Evolutionary conservation across 495 filamentous ascomycete species (phyloP).

Genomic region (Sabuloglossum arenarium): DNA sequence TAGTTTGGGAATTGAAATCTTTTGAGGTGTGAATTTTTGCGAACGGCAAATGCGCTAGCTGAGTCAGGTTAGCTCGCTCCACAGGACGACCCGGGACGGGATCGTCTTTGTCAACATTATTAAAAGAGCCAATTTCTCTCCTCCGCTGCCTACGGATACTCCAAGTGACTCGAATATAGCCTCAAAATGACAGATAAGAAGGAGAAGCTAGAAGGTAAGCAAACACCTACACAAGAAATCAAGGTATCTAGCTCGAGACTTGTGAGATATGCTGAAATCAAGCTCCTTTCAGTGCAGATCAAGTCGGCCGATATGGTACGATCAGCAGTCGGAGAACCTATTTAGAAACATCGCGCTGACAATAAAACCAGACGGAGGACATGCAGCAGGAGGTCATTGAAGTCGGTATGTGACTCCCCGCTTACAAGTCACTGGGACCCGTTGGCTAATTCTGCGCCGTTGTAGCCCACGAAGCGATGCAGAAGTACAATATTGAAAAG

Average conservation of each 20-base stretch:
- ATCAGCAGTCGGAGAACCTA: not conserved
- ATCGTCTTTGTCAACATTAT: no score
- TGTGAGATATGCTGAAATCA: not conserved
- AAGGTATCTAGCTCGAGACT: not conserved
- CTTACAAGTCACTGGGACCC: not conserved
- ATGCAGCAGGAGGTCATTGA: conserved; percentile 92
- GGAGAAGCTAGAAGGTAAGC: conserved; percentile 47
- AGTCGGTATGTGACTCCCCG: conserved; percentile 43
- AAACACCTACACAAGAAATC: not conserved
- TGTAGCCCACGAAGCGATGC: conserved; percentile 80
- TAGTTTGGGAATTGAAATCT: not conserved
- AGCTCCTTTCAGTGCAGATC: conserved; percentile 46
- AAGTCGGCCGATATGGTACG: conserved; percentile 95
- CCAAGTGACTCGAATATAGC: not conserved
- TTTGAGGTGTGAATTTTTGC: not conserved
- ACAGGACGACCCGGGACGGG: not conserved
- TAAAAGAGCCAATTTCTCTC: not conserved
- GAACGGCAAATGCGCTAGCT: not conserved
- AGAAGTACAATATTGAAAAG: conserved; percentile 86
- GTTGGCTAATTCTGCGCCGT: not conserved
- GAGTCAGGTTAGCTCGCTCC: not conserved
- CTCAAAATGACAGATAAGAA: conserved; percentile 35
- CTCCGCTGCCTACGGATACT: not conserved
- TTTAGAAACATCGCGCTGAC: not conserved
- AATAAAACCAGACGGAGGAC: conserved; percentile 52